A percentile compares a stretch with the other conserved stretches of the same genome.
These are phyloP conservation scores for Tetradesmus obliquus DNA, from an alignment of 139 green algal species.

Conservation along the genomic window DNA sequence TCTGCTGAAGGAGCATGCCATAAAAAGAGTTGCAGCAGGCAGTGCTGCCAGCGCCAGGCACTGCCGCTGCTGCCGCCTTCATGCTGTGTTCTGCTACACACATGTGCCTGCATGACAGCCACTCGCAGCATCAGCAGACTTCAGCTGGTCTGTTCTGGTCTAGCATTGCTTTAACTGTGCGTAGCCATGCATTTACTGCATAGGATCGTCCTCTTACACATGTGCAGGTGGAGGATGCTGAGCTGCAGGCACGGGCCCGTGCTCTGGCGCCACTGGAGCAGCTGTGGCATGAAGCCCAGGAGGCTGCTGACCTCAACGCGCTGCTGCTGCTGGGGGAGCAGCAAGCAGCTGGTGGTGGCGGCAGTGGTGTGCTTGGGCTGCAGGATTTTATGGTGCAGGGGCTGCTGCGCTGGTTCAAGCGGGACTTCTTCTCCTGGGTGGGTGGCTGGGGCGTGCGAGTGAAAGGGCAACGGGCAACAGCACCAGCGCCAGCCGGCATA, in stretches of 20 bases:
- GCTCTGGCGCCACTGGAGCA: constrained; percentile 67
- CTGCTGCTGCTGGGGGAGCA: constrained; percentile 40
- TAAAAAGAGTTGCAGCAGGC: too few species aligned
- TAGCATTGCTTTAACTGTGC: too few species aligned
- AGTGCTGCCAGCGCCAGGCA: too few species aligned
- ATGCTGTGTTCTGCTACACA: too few species aligned
- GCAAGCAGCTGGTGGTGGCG: constrained; percentile 36
- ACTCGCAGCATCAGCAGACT: too few species aligned
- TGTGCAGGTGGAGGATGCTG: constrained; percentile 15
- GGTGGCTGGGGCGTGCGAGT: neutral
- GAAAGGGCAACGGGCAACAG: neutral
- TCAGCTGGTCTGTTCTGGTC: too few species aligned
- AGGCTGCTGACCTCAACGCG: constrained; percentile 53
- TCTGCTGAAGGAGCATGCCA: too few species aligned
- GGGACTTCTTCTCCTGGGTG: constrained; percentile 81
- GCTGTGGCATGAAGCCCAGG: constrained; percentile 39
- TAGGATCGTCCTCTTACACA: neutral
- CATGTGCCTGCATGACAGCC: too few species aligned
- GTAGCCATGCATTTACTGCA: too few species aligned
- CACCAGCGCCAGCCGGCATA: too few species aligned
- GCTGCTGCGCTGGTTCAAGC: constrained; percentile 84
- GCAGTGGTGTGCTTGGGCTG: constrained; percentile 24
- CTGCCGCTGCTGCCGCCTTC: too few species aligned
- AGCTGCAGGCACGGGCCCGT: constrained; percentile 16
- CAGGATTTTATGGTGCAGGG: constrained; percentile 53